Base-by-base conservation (phyloP, 768 basidiomycete species). In the Lentinus tigrinus region DNA sequence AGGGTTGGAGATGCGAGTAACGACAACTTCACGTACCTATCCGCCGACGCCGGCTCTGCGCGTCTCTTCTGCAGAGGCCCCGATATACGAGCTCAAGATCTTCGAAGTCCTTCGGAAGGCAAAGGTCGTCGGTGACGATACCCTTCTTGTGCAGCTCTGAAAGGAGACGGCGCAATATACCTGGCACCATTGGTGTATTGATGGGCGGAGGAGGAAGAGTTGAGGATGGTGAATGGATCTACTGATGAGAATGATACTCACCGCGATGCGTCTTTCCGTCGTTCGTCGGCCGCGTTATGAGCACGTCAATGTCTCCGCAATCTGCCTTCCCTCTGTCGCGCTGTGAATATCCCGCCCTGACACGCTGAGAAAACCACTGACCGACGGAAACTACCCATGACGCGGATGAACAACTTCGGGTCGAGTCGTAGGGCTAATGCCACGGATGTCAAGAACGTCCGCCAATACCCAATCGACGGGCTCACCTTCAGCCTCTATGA, bases 361-460 rank as follows among this genome's bases (percentile, higher is more conserved):
- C 26, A 44, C 21, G 19, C 44, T 16, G 13, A 38, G n/a, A 40
- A 59, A 6, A 49, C 42, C 14, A 60, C 65, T 49, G 62, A 83
- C 89, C 91, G 79, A 65, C 95, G 75, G 70, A 88, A 98, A 62
- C 91, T 93, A 1, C 95, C 95, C 95, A 96, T 95, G 47, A 95
- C 87, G 49, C 94, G 86, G 10, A 97, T 73, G 65, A 82, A 85
- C 24, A 95, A 67, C 52, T 82, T 81, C 5, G 82, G 73, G 66
- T 95, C 94, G 31, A 96, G 78, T 1, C 71, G 73, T 10, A 89
- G 77, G 2, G 91, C 93, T 93, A 43, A 10, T 49, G 8, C 28
- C 28, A 50, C 1, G 24, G 24, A 17, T n/a, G 50, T 24, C 21
- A 4, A 34, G 17, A 6, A 47, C 16, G n/a, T 9, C 36, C 16